Base-by-base conservation (phyloP, 108 stramenopile genomes). In the Cyclotella sp. region DNA sequence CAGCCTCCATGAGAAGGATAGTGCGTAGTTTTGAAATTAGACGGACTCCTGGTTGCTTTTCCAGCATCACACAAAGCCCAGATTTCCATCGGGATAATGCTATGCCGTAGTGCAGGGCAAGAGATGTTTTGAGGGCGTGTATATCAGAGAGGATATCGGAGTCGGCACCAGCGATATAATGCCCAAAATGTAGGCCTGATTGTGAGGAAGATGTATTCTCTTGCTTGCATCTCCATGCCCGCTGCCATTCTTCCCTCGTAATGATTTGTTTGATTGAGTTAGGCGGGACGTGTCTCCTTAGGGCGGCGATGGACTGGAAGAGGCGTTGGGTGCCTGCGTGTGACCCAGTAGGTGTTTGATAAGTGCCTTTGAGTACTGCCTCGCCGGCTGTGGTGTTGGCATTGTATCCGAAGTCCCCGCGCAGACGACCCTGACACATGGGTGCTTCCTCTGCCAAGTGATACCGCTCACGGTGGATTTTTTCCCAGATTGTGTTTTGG, bases 1-100 rank as follows among this genome's bases (percentile, higher is more conserved):
- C 73, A 12, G 63, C 73, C 40, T 74, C 73, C 73, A 74, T 74
- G 10, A 74, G 44, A 16, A 74, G 63, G 27, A 74, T 74, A 9
- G 73, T 16, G 9, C 73, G 16, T 0, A 74, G 53, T 61, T 74
- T 74, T 0, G 27, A 40, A 24, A 73, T 34, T 24, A 73, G 26
- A 42, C 43, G 7, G 58, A 26, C 27, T 6, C 58, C 58, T 59
- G 58, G 58, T 8, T 16, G 22, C 18, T 59, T 73, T 44, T 73
- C 72, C 19, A 73, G 16, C n/a, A n/a, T n/a, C n/a, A n/a, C n/a
- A n/a, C n/a, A n/a, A n/a, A n/a, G n/a, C n/a, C n/a, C n/a, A n/a
- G 49, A 73, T 73, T 15, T 11, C 72, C 72, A 73, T 14, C 72
- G 49, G 9, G 29, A 46, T 15, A 63, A 16, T 1, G 49, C 28